Base-by-base conservation (phyloP, 176 grass and related monocot species). In the Carex littledalei region DNA sequence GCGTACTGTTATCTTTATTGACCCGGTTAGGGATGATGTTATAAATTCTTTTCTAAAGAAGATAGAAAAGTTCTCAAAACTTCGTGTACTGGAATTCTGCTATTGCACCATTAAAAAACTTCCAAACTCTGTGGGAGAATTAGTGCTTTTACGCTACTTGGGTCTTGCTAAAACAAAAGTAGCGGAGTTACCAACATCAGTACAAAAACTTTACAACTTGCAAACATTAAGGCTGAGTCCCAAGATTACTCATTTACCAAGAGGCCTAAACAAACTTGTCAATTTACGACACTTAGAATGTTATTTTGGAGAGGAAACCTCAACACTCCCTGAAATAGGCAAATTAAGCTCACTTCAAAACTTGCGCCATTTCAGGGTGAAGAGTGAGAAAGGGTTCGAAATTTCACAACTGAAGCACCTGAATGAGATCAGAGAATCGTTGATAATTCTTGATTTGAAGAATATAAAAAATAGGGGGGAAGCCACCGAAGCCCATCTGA, bases 121-220 rank as follows among this genome's bases (percentile, higher is more conserved):
- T 18, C 50, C 78, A 31, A 31, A 74, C 31, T 81, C 31, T 73
- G 5, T 87, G 4, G 31, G 79, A 24, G 10, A 82, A 61, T 43
- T 81, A 21, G 80, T 69, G 20, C 52, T 75, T 58, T 72, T 87
- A 13, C 21, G 79, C 8, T 62, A 47, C 50, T 49, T 87, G 29
- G 13, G 18, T 12, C 6, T 52, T 45, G 35, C 2, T 61, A 5
- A 29, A 35, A 60, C 22, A 83, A 5, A 3, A 21, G 14, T 73
- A 26, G 8, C 2, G 11, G 49, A 45, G 49, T 63, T 87, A 8
- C 78, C 78, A 47, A n/a, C 12, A 14, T 74, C 65, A 18, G 20
- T 87, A 26, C 6, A 54, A 4, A 82, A 59, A 16, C 78, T 87
- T 68, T 82, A 37, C 4, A 47, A 74, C n/a, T 63, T 87, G 58